Evolutionary conservation across 2,329 filamentous ascomycete genomes (phyloP), one percentile per base, ranked within the genome.

Genomic region (Fusarium abutilonis): DNA sequence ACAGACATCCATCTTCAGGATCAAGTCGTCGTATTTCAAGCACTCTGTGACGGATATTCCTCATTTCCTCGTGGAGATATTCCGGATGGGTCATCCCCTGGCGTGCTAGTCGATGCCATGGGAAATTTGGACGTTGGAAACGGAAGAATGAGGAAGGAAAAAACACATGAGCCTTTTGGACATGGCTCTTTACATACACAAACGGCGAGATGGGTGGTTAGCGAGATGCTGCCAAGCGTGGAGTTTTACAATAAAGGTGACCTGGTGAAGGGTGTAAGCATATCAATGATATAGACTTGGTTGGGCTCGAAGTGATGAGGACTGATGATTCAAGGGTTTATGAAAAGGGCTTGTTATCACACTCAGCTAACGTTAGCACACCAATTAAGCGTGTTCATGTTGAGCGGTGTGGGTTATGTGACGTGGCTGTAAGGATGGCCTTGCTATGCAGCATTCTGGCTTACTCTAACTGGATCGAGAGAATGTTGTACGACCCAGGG

Each of bases 1-100:
- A 81, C 85, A 7, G 86, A 89, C 60, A 77, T 83, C 63, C 79
- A 82, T 67, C 75, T 88, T 13, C 84, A 88, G 72, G 86, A 88
- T 70, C 86, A 89, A 70, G 66, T 89, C 21, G 75, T 88, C 4
- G 76, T 85, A 15, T 86, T 87, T 66, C 86, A 89, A 71, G 82
- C 83, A 4, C 74, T 89, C 9, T 82, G 83, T 2, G 76, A 80
- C 11, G 85, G 83, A 0, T 75, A 70, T 46, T 84, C 84, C 10
- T 80, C 76, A 4, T 81, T 85, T 54, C 77, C 75, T 10, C 67
- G 76, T 47, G 64, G 69, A 31, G 66, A 62, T 2, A 21, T 46
- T 9, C 54, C 66, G 7, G 64, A 53, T 8, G 64, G 67, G 4
- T 28, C 52, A 19, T 52, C 58, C n/a, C 44, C 53, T 32, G 57